phyloP scores from a whole-genome alignment of 768 basidiomycete genomes.

The Suillus bovinus region DNA sequence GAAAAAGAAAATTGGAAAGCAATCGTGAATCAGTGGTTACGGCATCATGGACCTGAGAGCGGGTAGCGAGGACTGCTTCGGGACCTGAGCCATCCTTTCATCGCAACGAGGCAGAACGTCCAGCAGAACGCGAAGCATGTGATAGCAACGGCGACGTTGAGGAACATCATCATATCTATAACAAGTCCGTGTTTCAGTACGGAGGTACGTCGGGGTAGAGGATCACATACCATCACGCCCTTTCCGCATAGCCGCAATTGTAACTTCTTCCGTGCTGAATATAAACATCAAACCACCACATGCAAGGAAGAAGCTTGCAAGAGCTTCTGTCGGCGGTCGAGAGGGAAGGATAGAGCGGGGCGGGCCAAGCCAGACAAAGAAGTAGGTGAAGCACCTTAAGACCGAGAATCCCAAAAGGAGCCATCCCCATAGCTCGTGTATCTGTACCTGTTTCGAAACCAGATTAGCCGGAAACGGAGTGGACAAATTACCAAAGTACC shows the following conservation, averaged over 20 bases:
- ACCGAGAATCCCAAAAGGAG: constrained; percentile 77
- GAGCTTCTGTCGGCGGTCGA: constrained; percentile 89
- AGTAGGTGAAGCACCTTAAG: constrained; percentile 86
- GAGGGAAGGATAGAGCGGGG: constrained; percentile 85
- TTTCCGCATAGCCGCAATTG: constrained; percentile 87
- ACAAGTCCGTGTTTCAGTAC: constrained; percentile 5
- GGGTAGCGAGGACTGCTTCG: constrained; percentile 32
- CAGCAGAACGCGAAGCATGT: constrained; percentile 88
- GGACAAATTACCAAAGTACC: constrained; percentile 32
- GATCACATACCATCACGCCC: constrained; percentile 71
- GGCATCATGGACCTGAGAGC: constrained; percentile 11
- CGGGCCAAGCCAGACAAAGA: constrained; percentile 90
- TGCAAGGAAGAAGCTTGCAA: constrained; percentile 84
- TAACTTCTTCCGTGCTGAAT: constrained; percentile 86
- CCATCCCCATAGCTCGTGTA: constrained; percentile 91
- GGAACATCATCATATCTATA: constrained; percentile 86
- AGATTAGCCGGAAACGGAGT: not conserved
- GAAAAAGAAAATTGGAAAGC: constrained; percentile 3
- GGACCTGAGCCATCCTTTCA: constrained; percentile 80
- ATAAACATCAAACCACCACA: constrained; percentile 91
- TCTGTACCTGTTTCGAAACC: constrained; percentile 59
- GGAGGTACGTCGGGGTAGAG: constrained; percentile 1
- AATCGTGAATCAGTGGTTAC: no score
- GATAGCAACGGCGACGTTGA: constrained; percentile 81
- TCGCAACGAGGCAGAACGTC: constrained; percentile 69